These are phyloP conservation scores for Colletotrichum euphorbiae DNA, from an alignment of 2,329 filamentous ascomycete species.

Conservation along the genomic window DNA sequence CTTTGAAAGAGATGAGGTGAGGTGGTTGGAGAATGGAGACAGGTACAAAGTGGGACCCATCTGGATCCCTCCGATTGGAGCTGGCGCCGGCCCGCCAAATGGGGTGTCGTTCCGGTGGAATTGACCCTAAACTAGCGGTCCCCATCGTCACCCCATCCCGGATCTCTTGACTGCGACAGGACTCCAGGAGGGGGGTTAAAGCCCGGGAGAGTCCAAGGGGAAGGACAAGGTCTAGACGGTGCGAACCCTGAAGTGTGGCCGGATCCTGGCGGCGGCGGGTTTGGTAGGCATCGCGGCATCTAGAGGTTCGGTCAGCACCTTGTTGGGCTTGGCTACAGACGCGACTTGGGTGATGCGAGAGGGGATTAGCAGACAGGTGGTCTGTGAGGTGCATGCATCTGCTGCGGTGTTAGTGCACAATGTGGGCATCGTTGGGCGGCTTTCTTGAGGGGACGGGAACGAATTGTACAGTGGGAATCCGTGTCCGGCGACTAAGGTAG, in stretches of 20 bases:
- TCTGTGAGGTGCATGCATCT: constrained; percentile 38
- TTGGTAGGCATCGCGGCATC: constrained; percentile 32
- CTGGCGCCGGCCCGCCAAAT: constrained; percentile 24
- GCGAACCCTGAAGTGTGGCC: constrained; percentile 17
- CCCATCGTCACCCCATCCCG: constrained; percentile 34
- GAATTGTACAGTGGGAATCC: constrained; percentile 33
- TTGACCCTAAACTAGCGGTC: constrained; percentile 15
- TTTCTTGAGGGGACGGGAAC: constrained; percentile 18
- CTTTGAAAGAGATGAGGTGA: not conserved
- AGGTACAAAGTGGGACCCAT: constrained; percentile 3
- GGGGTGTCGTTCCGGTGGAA: constrained; percentile 29
- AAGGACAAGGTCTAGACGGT: constrained; percentile 8
- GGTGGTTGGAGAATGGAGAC: constrained; percentile 36
- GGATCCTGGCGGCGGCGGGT: constrained; percentile 9
- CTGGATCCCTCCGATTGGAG: constrained; percentile 34
- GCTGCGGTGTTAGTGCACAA: constrained; percentile 25
- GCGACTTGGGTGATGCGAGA: constrained; percentile 26
- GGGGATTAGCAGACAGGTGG: constrained; percentile 28
- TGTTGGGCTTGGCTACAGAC: constrained; percentile 25
- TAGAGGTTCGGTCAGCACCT: constrained; percentile 34
- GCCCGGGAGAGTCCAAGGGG: not conserved
- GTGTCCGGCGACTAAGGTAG: constrained; percentile 3
- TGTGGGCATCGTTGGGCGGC: constrained; percentile 31
- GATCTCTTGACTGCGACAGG: not conserved
- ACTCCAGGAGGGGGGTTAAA: constrained; percentile 16